phyloP scores from a whole-genome alignment of 148 eudicot species.

The Pharnaceum exiguum region DNA sequence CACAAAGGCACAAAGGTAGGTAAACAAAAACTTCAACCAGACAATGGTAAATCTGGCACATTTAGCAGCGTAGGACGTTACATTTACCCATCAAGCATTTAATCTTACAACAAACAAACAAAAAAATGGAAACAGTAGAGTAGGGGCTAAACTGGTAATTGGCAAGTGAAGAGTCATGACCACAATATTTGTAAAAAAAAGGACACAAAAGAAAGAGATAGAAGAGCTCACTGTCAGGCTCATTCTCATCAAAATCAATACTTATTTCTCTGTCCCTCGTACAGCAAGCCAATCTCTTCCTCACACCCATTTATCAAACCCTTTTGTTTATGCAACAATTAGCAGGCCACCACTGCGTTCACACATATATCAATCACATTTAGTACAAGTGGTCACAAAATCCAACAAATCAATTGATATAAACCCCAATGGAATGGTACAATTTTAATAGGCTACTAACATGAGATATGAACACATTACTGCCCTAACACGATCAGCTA shows the following conservation, averaged over 20 bases:
- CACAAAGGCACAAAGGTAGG: conserved; percentile 1
- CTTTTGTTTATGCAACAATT: not conserved
- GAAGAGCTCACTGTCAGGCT: conserved; percentile 48
- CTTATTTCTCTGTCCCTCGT: conserved; percentile 58
- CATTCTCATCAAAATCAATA: conserved; percentile 71
- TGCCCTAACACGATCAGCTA: no score
- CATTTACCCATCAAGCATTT: conserved; percentile 10
- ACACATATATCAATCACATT: not conserved
- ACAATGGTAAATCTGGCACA: not conserved
- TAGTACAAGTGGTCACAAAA: not conserved
- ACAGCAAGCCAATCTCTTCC: conserved; percentile 65
- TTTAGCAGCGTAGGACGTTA: not conserved
- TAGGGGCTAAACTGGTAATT: not conserved
- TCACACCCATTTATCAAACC: conserved; percentile 44
- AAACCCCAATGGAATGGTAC: no score
- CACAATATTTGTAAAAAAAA: not conserved
- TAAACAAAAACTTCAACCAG: not conserved
- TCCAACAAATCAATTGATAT: not conserved
- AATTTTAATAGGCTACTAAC: no score
- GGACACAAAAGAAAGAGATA: not conserved
- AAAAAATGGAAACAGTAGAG: not conserved
- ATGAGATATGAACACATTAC: no score
- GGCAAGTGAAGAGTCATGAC: not conserved
- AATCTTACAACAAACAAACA: not conserved
- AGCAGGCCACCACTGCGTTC: not conserved